Conservation (phyloP, 331 rosid genomes). For the Pyrus hybrid region DNA sequence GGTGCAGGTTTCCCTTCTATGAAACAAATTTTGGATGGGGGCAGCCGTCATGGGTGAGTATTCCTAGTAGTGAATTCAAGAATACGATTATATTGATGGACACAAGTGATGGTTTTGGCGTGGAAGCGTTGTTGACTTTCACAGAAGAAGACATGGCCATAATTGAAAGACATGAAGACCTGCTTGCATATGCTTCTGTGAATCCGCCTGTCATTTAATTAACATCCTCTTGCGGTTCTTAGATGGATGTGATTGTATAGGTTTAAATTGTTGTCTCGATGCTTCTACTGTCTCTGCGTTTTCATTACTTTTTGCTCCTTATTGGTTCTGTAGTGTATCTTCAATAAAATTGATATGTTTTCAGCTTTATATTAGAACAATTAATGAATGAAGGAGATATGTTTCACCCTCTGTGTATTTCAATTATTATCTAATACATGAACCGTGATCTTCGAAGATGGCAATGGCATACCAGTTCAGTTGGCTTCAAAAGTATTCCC, state of each 20-base stretch:
- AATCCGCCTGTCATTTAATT: neutral
- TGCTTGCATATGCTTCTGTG: conserved; percentile 3
- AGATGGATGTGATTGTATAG: neutral
- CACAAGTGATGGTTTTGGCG: conserved; percentile 6
- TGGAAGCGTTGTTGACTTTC: conserved; percentile 10
- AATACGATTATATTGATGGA: conserved; percentile 10
- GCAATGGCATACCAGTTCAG: too few species aligned
- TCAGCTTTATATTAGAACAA: neutral
- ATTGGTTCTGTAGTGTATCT: neutral
- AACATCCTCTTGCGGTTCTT: neutral
- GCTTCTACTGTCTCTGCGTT: neutral
- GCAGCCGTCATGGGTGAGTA: conserved; percentile 18
- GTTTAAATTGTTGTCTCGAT: neutral
- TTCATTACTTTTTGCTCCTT: neutral
- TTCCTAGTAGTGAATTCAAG: neutral
- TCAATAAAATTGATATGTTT: neutral
- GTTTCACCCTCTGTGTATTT: too few species aligned
- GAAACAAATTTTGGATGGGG: conserved; percentile 30
- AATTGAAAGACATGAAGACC: neutral
- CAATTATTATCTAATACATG: too few species aligned
- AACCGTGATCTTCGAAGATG: too few species aligned
- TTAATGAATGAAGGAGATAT: too few species aligned
- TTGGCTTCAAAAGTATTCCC: too few species aligned
- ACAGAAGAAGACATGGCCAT: conserved; percentile 1
- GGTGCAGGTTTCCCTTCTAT: conserved; percentile 23